These are phyloP conservation scores for Phaseolus coccineus DNA, from an alignment of 331 rosid genomes.

Conservation along the genomic window DNA sequence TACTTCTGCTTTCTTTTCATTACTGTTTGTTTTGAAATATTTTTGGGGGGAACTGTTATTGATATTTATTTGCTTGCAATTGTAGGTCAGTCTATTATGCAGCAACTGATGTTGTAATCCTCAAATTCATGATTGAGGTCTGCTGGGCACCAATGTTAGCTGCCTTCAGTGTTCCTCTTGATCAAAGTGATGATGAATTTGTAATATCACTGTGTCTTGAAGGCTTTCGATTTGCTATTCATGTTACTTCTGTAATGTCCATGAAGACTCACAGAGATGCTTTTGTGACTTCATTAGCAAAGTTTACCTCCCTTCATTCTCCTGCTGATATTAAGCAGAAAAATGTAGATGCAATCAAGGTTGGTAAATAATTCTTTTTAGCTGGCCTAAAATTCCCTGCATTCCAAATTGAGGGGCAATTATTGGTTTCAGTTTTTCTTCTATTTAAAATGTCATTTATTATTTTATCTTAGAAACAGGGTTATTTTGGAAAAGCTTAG, in stretches of 20 bases:
- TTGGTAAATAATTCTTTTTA: conserved; percentile 49
- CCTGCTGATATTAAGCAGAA: conserved; percentile 94
- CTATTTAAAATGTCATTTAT: not conserved
- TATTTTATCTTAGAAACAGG: conserved; percentile 17
- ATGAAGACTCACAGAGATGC: conserved; percentile 99
- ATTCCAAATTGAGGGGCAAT: conserved; percentile 22
- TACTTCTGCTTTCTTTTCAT: not conserved
- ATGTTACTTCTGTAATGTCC: conserved; percentile 95
- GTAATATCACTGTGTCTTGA: conserved; percentile 82
- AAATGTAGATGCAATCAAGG: conserved; percentile 93
- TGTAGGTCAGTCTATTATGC: conserved; percentile 96
- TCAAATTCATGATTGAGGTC: conserved; percentile 91
- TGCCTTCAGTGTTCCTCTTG: conserved; percentile 97
- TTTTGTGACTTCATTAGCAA: conserved; percentile 89
- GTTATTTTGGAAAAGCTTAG: not conserved
- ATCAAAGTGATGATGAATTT: conserved; percentile 90
- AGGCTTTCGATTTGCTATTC: conserved; percentile 88
- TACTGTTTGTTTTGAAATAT: conserved; percentile 12
- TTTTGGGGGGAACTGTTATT: conserved; percentile 2
- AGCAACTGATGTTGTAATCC: conserved; percentile 91
- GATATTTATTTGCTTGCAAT: conserved; percentile 44
- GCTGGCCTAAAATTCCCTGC: conserved; percentile 33
- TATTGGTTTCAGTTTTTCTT: not conserved
- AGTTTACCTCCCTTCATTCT: conserved; percentile 93
- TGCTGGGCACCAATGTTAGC: conserved; percentile 99